Evolutionary conservation across 257 asterid genomes (phyloP).

Genomic region (Phtheirospermum japonicum): DNA sequence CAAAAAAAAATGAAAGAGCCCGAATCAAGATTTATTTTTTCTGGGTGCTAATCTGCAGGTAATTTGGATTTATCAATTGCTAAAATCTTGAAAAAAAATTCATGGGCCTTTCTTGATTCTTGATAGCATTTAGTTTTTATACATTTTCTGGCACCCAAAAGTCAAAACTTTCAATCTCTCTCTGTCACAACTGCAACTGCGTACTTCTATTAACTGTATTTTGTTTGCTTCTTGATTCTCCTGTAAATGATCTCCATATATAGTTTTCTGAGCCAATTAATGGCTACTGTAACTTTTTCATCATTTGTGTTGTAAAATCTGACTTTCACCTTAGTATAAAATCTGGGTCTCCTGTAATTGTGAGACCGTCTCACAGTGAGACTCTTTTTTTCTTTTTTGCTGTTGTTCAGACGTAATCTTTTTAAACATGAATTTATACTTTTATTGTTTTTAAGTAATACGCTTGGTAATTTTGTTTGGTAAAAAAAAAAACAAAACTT

Average conservation of each 20-base stretch:
- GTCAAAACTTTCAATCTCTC: not conserved
- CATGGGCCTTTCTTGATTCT: constrained; percentile 14
- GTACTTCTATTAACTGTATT: not conserved
- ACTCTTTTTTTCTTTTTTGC: too few relatives aligned
- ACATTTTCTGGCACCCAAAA: not conserved
- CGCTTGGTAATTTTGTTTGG: too few relatives aligned
- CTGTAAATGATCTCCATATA: not conserved
- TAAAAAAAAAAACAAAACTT: too few relatives aligned
- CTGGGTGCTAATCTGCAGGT: constrained; percentile 27
- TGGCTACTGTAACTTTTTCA: constrained; percentile 2
- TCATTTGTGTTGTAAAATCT: not conserved
- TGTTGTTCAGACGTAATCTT: too few relatives aligned
- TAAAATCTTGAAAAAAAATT: not conserved
- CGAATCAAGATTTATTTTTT: constrained; percentile 24
- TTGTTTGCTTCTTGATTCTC: constrained; percentile 16
- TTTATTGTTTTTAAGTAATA: too few relatives aligned
- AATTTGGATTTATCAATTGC: constrained; percentile 17
- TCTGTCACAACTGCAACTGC: too few relatives aligned
- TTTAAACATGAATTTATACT: too few relatives aligned
- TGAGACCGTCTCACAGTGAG: too few relatives aligned
- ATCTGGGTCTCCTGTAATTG: too few relatives aligned
- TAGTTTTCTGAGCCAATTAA: not conserved
- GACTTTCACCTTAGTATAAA: not conserved
- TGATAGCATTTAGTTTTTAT: not conserved
- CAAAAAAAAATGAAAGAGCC: not conserved